Base-by-base conservation (phyloP, 805 yeast genomes). In the Tetrapisispora fleetii region DNA sequence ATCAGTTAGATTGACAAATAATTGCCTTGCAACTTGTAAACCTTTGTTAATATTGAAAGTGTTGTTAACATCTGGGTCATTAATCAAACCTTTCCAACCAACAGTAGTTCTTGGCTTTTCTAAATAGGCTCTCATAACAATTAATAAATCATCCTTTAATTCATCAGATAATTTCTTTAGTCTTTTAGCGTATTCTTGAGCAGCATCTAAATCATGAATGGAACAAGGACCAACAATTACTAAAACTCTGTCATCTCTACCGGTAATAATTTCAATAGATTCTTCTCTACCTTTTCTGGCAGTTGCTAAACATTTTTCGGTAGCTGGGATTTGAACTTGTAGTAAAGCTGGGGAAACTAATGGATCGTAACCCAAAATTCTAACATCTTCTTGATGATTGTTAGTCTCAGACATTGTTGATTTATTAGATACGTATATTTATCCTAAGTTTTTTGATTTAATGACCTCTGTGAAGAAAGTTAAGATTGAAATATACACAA, bases 81-180 rank as follows among this genome's bases (percentile, higher is more conserved):
- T 91, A 61, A 91, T 93, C 56, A 91, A 76, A 58, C 99, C 99
- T 72, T 91, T 91, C 99, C 99, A 91, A 51, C 99, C 99, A 42
- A 93, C 98, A 28, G 98, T 91, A 46, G 99, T 91, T 71, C 99
- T 81, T 59, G 99, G 99, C 71, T 91, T 91, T 68, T 91, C 99
- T 62, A 93, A 76, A 73, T 93, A 93, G 3, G 98, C 98, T 72
- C 99, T 82, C 99, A 93, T 93, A 53, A 93, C 83, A 50, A 93
- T 82, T 49, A 81, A 78, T 51, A 93, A 75, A 57, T 91, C 96
- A 43, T 78, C 80, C 54, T 82, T 74, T 54, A 85, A 73, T 62
- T 80, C 75, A 49, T 79, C 79, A 40, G 84, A 70, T 36, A 83
- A 64, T 48, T 72, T 73, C 40, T 77, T 68, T 50, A 91, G 76